Evolutionary conservation across 2,329 filamentous ascomycete genomes (phyloP), one percentile per base, ranked within the genome.

Genomic region (Penicillium sp.): DNA sequence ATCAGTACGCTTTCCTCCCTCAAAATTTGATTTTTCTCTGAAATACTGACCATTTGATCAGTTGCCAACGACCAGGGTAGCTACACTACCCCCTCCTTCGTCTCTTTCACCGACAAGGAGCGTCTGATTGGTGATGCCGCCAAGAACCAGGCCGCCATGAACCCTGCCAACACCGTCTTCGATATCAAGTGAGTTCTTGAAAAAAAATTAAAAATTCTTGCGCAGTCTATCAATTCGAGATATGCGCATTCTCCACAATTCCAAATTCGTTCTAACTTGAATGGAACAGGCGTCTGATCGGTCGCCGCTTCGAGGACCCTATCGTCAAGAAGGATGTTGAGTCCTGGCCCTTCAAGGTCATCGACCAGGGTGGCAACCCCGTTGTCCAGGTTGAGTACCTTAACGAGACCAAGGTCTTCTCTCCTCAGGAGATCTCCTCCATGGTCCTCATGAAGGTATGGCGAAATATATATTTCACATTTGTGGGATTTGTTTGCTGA

Each of bases 111-210:
- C 78, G 89, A 93, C 74, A 91, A 96, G 84, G 94, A 99, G 86
- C 93, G 94, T 81, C 84, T 99, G 82, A 97, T 97, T 76, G 94
- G 94, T 85, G 94, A 97, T 86, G 93, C 94, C 62, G 94, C 94
- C 77, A 99, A 97, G 90, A 99, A 99, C 86, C 93, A 97, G 88
- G 94, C 93, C 77, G 93, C 94, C 75, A 96, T 97, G 91, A 99
- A 99, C 90, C 94, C 94, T 65, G 81, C 81, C 77, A 97, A 97
- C 86, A 99, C 94, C 72, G 86, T 99, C 82, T 99, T 97, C 83
- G 94, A 99, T 82, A 90, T 96, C 87, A 99, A 97, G 92, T 94
- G 80, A 82, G 89, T 82, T 29, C 56, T 55, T 53, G 42, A 2
- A 3, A 19, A 44, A 23, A 31, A 31, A 35, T 23, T 23, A 45